Evolutionary conservation across 2,329 filamentous ascomycete species (phyloP).

Genomic region (Colletotrichum orchidophilum): DNA sequence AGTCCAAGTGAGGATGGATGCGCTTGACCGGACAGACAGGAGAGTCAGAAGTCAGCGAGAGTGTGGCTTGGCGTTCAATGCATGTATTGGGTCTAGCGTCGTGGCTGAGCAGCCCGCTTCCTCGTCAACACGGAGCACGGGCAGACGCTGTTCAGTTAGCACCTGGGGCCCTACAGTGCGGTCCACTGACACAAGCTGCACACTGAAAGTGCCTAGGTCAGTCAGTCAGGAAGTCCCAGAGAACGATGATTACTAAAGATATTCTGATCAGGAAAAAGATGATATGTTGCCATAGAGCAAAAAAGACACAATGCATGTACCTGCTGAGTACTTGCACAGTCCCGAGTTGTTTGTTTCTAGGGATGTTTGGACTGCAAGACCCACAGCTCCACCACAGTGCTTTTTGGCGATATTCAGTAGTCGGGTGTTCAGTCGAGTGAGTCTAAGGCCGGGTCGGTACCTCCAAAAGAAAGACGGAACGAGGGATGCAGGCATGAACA

Average conservation of each 20-base stretch:
- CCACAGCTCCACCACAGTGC: background rate
- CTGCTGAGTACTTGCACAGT: background rate
- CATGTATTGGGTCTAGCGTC: slow-evolving; percentile 17
- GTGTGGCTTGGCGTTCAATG: slow-evolving; percentile 29
- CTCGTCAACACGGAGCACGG: slow-evolving; percentile 4
- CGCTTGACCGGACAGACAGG: slow-evolving; percentile 7
- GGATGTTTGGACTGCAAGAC: background rate
- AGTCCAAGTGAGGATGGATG: background rate
- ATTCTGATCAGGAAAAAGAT: background rate
- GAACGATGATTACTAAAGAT: background rate
- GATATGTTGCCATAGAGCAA: background rate
- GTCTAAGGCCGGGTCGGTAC: background rate
- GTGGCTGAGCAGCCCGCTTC: slow-evolving; percentile 30
- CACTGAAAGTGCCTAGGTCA: no score
- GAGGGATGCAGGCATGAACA: background rate
- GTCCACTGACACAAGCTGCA: background rate
- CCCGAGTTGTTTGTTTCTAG: background rate
- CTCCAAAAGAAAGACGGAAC: background rate
- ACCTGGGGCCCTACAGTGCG: background rate
- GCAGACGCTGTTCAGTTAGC: background rate
- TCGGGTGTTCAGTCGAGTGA: background rate
- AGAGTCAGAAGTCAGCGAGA: slow-evolving; percentile 27
- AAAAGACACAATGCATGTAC: background rate
- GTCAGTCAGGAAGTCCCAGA: no score
- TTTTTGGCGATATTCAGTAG: background rate